Evolutionary conservation across 352 stramenopile genomes (phyloP).

Genomic region (Globisporangium paddicum): DNA sequence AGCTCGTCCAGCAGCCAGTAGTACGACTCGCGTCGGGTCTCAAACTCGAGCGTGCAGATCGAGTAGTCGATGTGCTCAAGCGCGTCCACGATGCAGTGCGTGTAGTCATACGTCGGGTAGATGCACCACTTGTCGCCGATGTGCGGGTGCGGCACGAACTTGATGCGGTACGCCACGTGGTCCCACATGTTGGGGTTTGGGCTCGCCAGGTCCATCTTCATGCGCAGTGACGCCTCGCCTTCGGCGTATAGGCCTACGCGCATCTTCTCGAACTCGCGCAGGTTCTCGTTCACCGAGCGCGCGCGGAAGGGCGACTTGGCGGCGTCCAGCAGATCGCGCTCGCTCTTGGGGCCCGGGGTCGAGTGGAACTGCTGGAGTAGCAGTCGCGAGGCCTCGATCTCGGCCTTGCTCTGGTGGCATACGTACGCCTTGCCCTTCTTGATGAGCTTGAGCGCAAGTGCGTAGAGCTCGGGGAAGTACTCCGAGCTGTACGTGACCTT

Average conservation of each 20-base stretch:
- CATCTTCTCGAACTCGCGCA: slow-evolving; percentile 98
- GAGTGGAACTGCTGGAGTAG: slow-evolving; percentile 75
- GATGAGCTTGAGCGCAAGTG: slow-evolving; percentile 95
- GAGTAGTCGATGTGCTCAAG: slow-evolving; percentile 99
- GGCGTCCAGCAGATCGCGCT: slow-evolving; percentile 45
- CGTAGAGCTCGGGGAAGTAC: slow-evolving; percentile 98
- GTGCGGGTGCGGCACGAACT: slow-evolving; percentile 96
- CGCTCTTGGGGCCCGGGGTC: slow-evolving; percentile 44
- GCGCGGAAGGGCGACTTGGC: slow-evolving; percentile 90
- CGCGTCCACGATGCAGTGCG: slow-evolving; percentile 97
- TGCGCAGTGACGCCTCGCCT: slow-evolving; percentile 90
- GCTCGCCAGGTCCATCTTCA: slow-evolving; percentile 98
- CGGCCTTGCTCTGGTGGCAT: slow-evolving; percentile 83
- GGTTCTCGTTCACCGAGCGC: slow-evolving; percentile 92
- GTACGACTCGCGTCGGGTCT: slow-evolving; percentile 97
- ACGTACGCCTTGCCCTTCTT: slow-evolving; percentile 96
- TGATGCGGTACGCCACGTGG: slow-evolving; percentile 98
- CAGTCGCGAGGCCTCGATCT: slow-evolving; percentile 74
- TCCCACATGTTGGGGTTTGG: slow-evolving; percentile 99
- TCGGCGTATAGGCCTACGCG: slow-evolving; percentile 86
- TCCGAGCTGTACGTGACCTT: slow-evolving; percentile 97
- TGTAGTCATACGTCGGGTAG: slow-evolving; percentile 99
- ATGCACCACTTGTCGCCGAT: slow-evolving; percentile 98
- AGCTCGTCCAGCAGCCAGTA: slow-evolving; percentile 98
- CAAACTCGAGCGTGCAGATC: slow-evolving; percentile 99